Base-by-base conservation (phyloP, 176 grass and related monocot genomes). In the Oryza meyeriana region DNA sequence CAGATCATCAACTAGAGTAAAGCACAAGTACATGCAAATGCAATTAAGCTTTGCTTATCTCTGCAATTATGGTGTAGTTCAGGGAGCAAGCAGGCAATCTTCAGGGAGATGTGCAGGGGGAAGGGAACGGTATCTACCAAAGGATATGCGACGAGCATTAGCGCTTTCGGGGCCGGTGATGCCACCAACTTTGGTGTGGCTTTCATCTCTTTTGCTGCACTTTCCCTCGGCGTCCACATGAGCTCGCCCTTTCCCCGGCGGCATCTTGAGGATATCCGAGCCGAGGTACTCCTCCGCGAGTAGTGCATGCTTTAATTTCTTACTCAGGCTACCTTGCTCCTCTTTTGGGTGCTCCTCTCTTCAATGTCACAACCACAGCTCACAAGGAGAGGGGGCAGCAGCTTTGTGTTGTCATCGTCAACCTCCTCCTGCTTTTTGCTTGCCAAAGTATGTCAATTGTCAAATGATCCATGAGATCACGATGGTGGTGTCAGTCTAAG, bases 181-280 rank as follows among this genome's bases (percentile, higher is more conserved):
- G 77, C 81, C 84, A 72, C 64, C 88, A 83, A 48, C 87, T 86
- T 85, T 85, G 63, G 63, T 35, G 75, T 79, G 61, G 18, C 68
- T 29, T 87, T 83, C 75, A 45, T 59, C 16, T 61, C 75, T 83
- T 89, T 79, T 39, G 36, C 28, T 62, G 66, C 72, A 33, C 84
- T 89, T 76, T 81, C 6, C 39, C 33, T 24, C 20, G 74, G 35
- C 58, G 48, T 68, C 76, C 82, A 80, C 61, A 76, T 85, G 76
- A 71, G 73, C 41, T 59, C 25, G 80, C 7, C 45, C 27, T 47
- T 55, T 71, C 59, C 28, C 77, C n/a, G 6, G 38, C 32, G 83
- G 87, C 84, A 90, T 90, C 90, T 85, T 25, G 82, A 61, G 90
- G 86, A 89, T 92, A 92, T 92, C 78, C 90, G 73, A n/a, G 26